Evolutionary conservation across 2,329 filamentous ascomycete genomes (phyloP).

Genomic region (Aspergillus ochraceoroseus): DNA sequence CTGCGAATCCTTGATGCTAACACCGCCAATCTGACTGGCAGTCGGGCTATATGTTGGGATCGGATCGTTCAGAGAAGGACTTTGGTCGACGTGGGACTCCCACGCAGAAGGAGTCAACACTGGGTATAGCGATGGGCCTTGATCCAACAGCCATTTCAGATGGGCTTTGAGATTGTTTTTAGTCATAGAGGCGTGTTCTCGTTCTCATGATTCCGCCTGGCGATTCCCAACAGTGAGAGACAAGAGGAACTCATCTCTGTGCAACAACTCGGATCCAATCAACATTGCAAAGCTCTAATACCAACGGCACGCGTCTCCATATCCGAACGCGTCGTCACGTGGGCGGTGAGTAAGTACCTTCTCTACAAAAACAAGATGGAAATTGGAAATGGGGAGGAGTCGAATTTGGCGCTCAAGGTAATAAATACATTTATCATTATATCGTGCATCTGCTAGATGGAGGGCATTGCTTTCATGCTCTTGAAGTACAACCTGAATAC

Average conservation of each 20-base stretch:
- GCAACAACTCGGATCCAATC: constrained; percentile 9
- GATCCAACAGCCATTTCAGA: constrained; percentile 46
- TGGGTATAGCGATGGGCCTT: constrained; percentile 34
- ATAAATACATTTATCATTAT: too few species aligned
- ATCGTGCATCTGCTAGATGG: too few species aligned
- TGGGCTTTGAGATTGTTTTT: constrained; percentile 45
- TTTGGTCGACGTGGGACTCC: constrained; percentile 20
- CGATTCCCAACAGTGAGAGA: too few species aligned
- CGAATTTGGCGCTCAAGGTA: too few species aligned
- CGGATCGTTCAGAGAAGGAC: constrained; percentile 4
- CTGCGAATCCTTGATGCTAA: constrained; percentile 16
- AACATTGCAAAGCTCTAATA: too few species aligned
- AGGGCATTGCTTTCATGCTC: too few species aligned
- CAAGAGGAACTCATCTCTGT: too few species aligned
- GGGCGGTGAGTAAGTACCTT: constrained; percentile 15
- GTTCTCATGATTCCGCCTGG: constrained; percentile 27
- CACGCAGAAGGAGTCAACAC: constrained; percentile 30
- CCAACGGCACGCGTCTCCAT: constrained; percentile 19
- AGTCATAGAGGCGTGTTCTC: constrained; percentile 43
- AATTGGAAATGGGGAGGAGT: too few species aligned
- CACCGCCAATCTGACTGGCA: constrained; percentile 8
- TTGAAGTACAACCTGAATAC: too few species aligned
- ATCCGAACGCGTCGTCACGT: constrained; percentile 24
- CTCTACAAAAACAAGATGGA: too few species aligned
- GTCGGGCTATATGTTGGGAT: constrained; percentile 7